Conservation (phyloP, 345 rosid genomes). For the Angophora floribunda region DNA sequence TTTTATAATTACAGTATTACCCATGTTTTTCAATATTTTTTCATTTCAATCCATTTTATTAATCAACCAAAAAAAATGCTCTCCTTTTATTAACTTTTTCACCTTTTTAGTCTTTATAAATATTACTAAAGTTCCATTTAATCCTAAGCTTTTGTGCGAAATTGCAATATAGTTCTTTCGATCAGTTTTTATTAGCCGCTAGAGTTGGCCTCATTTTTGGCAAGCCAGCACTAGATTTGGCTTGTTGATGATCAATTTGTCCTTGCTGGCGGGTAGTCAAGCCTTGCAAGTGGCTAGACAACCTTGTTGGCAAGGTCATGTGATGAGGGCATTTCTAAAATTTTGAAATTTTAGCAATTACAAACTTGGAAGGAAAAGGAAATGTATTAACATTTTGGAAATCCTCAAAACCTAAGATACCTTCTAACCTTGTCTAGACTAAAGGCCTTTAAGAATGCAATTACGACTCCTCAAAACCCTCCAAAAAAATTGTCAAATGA, state of each 20-base stretch:
- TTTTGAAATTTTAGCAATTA: accelerated
- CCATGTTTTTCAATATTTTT: too few species aligned
- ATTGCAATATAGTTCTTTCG: neutral
- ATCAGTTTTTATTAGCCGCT: accelerated
- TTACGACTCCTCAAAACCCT: too few species aligned
- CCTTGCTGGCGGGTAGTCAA: accelerated
- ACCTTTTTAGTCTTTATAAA: too few species aligned
- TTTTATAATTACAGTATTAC: too few species aligned
- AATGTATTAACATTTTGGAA: neutral
- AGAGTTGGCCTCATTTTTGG: neutral
- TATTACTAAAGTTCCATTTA: too few species aligned
- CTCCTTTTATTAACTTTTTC: too few species aligned
- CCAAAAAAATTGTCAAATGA: too few species aligned
- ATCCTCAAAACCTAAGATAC: neutral
- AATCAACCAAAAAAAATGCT: too few species aligned
- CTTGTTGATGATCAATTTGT: accelerated
- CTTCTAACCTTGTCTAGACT: neutral
- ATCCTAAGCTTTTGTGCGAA: too few species aligned
- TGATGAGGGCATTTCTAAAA: neutral
- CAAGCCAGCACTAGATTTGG: accelerated
- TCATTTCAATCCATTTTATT: too few species aligned
- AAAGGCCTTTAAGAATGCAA: too few species aligned
- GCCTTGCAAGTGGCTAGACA: accelerated
- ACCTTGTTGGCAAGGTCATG: accelerated
- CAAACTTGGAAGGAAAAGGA: neutral